A percentile compares a stretch with the other conserved stretches of the same genome.
These are phyloP conservation scores for Zoysia matrella DNA, from an alignment of 202 grass and related monocot species.

Conservation along the genomic window DNA sequence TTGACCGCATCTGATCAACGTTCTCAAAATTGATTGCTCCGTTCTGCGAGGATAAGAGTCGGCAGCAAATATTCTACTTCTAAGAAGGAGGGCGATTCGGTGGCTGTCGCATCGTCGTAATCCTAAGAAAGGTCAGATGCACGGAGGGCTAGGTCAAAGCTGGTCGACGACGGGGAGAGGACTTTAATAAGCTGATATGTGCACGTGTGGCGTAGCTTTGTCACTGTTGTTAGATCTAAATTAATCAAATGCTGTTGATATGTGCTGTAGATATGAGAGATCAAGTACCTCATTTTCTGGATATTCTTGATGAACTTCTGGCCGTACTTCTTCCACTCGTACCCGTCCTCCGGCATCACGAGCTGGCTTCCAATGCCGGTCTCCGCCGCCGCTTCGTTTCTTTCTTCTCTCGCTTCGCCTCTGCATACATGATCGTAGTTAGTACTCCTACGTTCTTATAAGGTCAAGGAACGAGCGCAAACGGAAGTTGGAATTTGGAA, in stretches of 20 bases:
- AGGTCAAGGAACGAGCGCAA: not conserved
- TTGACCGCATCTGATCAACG: not conserved
- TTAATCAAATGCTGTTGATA: not conserved
- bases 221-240: not conserved
- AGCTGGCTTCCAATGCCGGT: constrained; percentile 21
- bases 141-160: constrained; percentile 21
- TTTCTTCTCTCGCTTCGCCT: not conserved
- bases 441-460: not conserved
- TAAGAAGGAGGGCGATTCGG: not conserved
- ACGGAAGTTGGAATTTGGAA: not conserved
- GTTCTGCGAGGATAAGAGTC: not conserved
- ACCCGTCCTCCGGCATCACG: constrained; percentile 68
- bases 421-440: not conserved
- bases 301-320: constrained; percentile 86
- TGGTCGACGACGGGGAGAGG: constrained; percentile 12
- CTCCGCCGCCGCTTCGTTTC: not conserved
- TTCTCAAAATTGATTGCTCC: not conserved
- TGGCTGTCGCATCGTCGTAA: constrained; percentile 13
- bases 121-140: not conserved
- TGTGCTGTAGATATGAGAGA: not conserved
- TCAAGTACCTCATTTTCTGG: constrained; percentile 59
- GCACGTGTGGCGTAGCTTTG: not conserved
- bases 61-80: not conserved
- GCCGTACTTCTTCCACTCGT: constrained; percentile 92
- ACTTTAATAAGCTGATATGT: not conserved